phyloP scores from a whole-genome alignment of 1,139 yeast genomes.

The Kodamaea suecica region DNA sequence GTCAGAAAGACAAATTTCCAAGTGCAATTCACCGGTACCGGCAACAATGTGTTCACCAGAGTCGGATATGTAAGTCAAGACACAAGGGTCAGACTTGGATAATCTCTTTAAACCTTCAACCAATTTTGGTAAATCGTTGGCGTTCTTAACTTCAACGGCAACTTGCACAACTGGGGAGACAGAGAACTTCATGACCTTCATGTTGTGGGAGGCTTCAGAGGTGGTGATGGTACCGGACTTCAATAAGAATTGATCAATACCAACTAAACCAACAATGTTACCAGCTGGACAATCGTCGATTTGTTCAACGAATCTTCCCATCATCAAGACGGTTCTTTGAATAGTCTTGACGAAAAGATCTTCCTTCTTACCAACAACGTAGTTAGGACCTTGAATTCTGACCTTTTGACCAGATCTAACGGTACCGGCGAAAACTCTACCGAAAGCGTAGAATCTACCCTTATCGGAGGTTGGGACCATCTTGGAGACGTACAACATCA shows the following conservation, averaged over 20 bases:
- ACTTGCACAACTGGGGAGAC: constrained; percentile 99
- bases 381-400: constrained; percentile 99
- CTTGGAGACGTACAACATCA: constrained; percentile 99
- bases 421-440: constrained; percentile 99
- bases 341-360: constrained; percentile 95
- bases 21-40: constrained; percentile 99
- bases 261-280: constrained; percentile 99
- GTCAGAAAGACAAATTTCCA: constrained; percentile 96
- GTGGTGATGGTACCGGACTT: constrained; percentile 99
- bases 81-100: constrained; percentile 99
- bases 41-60: constrained; percentile 99
- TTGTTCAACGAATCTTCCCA: constrained; percentile 98
- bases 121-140: constrained; percentile 98
- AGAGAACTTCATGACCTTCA: constrained; percentile 99
- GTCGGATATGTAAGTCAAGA: constrained; percentile 78
- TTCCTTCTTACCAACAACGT: constrained; percentile 96
- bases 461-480: constrained; percentile 99
- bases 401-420: constrained; percentile 98
- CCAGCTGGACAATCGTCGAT: constrained; percentile 99
- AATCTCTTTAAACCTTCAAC: constrained; percentile 99
- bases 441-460: constrained; percentile 99
- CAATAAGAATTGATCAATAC: constrained; percentile 99
- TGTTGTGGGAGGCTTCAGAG: constrained; percentile 94
- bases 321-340: constrained; percentile 99
- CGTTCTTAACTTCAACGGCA: constrained; percentile 99